Evolutionary conservation across 345 rosid genomes (phyloP).

Genomic region (Atalantia buxifolia): DNA sequence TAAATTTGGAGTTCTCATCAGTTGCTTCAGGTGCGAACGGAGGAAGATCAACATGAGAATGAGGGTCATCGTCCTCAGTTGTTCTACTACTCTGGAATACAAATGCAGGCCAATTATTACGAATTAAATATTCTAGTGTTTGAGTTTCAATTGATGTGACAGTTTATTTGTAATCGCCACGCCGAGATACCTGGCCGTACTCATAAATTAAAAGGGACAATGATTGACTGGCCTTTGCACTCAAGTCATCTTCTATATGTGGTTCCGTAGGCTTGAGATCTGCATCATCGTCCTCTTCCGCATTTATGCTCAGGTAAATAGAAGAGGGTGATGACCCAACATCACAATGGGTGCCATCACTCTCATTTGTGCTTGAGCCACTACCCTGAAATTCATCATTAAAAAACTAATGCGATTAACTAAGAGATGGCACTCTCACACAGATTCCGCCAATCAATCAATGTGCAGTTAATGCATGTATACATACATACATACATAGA

Average conservation of each 20-base stretch:
- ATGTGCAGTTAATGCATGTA: too few species aligned
- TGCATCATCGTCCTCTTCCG: not conserved
- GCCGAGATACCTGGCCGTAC: too few species aligned
- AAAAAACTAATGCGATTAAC: too few species aligned
- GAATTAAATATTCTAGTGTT: too few species aligned
- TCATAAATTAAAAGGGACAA: not conserved
- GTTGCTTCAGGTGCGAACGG: not conserved
- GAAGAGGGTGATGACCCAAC: not conserved
- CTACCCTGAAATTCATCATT: not conserved
- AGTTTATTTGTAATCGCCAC: not conserved
- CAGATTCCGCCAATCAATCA: too few species aligned
- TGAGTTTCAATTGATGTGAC: accelerated
- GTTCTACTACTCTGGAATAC: not conserved
- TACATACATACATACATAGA: too few species aligned
- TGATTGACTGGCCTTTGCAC: not conserved
- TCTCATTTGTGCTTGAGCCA: not conserved
- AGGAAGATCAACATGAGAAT: not conserved
- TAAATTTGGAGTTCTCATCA: not conserved
- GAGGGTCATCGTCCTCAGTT: not conserved
- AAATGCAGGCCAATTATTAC: not conserved
- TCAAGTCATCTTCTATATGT: not conserved
- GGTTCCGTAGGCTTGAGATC: not conserved
- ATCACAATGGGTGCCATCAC: not conserved
- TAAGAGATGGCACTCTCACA: too few species aligned
- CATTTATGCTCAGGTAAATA: not conserved